phyloP scores from a whole-genome alignment of 2,329 filamentous ascomycete species.

The Diaporthe sp. region DNA sequence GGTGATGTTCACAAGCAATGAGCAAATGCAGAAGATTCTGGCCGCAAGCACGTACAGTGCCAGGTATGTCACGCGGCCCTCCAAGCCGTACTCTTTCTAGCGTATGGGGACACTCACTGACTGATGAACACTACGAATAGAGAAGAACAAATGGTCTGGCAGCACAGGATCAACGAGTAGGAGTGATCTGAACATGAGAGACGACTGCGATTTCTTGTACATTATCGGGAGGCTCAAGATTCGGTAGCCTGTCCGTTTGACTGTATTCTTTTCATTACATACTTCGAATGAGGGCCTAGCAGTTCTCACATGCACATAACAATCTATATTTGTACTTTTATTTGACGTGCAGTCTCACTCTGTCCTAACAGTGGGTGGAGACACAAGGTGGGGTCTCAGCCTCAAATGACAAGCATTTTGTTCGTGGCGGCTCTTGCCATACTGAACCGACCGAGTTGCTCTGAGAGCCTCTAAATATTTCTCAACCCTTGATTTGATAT shows the following conservation, averaged over 20 bases:
- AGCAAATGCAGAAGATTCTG: conserved; percentile 63
- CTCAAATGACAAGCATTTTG: not conserved
- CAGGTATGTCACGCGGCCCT: conserved; percentile 29
- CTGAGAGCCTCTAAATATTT: too few relatives aligned
- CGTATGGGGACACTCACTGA: not conserved
- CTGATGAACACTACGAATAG: conserved; percentile 41
- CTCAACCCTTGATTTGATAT: too few relatives aligned
- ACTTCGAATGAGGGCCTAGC: not conserved
- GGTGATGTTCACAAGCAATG: conserved; percentile 55
- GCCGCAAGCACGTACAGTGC: conserved; percentile 60
- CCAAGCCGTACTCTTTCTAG: not conserved
- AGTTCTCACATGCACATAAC: conserved; percentile 10
- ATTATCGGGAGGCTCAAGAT: not conserved
- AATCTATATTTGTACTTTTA: not conserved
- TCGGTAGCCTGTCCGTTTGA: not conserved
- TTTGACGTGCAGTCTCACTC: too few relatives aligned
- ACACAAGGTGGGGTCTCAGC: not conserved
- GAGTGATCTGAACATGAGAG: too few relatives aligned
- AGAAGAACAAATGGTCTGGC: conserved; percentile 61
- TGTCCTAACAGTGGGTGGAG: not conserved
- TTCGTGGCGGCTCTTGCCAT: too few relatives aligned
- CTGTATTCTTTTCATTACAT: conserved; percentile 20
- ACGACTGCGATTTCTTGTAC: not conserved
- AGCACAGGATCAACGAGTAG: conserved; percentile 60
- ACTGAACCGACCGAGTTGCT: too few relatives aligned